phyloP scores from a whole-genome alignment of 163 green algal genomes.

The Chlorella variabilis region DNA sequence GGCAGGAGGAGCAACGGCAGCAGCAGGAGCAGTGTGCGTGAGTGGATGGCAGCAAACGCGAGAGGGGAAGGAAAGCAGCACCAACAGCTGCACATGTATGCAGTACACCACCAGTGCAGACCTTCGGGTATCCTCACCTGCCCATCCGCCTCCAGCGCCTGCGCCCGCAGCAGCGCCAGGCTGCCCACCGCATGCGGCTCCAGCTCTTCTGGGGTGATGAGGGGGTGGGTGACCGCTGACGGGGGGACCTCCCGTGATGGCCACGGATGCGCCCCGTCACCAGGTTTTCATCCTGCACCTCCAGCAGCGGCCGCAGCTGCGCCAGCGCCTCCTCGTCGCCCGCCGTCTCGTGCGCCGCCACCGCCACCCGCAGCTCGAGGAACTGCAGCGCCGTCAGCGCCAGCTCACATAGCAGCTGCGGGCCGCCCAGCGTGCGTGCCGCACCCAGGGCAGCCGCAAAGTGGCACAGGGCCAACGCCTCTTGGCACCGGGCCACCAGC shows the following conservation, averaged over 20 bases:
- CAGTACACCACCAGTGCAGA: too few relatives aligned
- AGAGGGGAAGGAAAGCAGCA: background rate
- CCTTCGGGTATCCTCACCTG: too few relatives aligned
- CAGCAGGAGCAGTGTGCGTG: background rate
- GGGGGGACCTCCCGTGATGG: conserved; percentile 59
- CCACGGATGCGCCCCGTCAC: conserved; percentile 69
- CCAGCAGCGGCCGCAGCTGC: conserved; percentile 62
- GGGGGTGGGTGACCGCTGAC: too few relatives aligned
- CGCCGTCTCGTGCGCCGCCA: conserved; percentile 53
- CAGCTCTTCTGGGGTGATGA: conserved; percentile 52
- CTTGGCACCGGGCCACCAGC: conserved; percentile 43
- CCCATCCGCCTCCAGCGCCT: conserved; percentile 6
- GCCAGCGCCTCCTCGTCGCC: conserved; percentile 1
- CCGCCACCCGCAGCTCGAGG: conserved; percentile 64
- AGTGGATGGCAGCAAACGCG: too few relatives aligned
- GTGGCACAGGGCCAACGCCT: conserved; percentile 54
- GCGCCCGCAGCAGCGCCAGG: conserved; percentile 4
- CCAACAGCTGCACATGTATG: too few relatives aligned
- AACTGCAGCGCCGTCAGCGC: conserved; percentile 59
- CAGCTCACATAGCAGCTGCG: conserved; percentile 62
- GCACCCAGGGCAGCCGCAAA: conserved; percentile 55
- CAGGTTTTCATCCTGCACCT: conserved; percentile 72
- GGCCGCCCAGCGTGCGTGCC: conserved; percentile 46
- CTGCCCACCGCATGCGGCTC: conserved; percentile 37
- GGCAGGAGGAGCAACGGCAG: background rate